Evolutionary conservation across 2,329 filamentous ascomycete species (phyloP), one percentile per base, ranked within the genome.

Genomic region (Harringtonia aguacate): DNA sequence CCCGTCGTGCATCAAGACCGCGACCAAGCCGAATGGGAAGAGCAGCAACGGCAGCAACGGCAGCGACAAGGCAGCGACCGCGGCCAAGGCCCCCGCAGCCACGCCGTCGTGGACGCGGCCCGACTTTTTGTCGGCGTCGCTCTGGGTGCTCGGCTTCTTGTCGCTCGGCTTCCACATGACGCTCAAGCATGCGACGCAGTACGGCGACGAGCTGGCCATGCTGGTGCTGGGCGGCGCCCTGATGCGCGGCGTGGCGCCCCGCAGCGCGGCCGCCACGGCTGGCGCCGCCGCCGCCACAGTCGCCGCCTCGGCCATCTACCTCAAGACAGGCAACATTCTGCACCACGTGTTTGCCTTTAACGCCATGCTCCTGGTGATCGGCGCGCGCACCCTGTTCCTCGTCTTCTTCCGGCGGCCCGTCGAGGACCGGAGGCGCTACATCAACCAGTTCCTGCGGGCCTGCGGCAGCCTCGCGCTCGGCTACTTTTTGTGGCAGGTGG

Each of bases 121-220:
- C 17, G 68, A 71, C 51, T 62, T 64, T 45, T 63, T 68, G 56
- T 63, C 68, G 20, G 13, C 62, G 21, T 59, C 63, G 6, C 61
- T 69, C 27, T 49, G 69, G 29, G 34, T 60, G 8, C 59, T 70
- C 29, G 68, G 69, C 42, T 40, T 68, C 35, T 58, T 57, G 22
- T 72, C 68, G 1, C 61, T 64, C 39, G 41, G 61, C 12, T 72
- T 66, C 52, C 69, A 72, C 50, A 67, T 66, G 28, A 63, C 64
- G 8, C 59, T 71, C 17, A 66, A 60, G 42, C 64, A 67, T 39
- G 54, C 54, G 2, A 54, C 66, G 7, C 62, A 71, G 49, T 68
- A 67, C 46, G 66, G 65, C 49, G 75, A 79, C 50, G 75, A 79
- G 51, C 59, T 78, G n/a, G 70, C 72, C 43, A 78, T 77, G 75